A percentile compares a stretch with the other conserved stretches of the same genome.
Evolutionary conservation across 768 basidiomycete genomes (phyloP).

Genomic region (Podaxis sp.): DNA sequence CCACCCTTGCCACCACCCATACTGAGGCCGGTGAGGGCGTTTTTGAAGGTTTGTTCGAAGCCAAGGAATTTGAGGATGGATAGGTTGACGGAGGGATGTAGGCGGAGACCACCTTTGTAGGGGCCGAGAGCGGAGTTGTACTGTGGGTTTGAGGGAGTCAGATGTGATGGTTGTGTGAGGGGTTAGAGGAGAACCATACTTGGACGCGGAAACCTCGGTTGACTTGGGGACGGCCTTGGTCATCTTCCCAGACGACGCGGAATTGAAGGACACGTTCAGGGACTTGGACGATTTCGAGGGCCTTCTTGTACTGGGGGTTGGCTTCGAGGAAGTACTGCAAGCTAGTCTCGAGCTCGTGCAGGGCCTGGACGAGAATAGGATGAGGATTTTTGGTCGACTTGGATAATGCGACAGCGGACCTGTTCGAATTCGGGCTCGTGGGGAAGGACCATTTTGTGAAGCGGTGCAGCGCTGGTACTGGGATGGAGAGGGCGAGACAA

Average conservation of each 20-base stretch:
- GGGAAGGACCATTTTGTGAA: slow-evolving; percentile 35
- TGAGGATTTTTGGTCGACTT: neutral
- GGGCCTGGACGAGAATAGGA: slow-evolving; percentile 35
- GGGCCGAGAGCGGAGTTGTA: slow-evolving; percentile 78
- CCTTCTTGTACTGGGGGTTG: slow-evolving; percentile 64
- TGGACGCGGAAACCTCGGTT: slow-evolving; percentile 75
- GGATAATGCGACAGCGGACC: slow-evolving; percentile 22
- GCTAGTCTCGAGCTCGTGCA: slow-evolving; percentile 60
- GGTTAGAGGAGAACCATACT: slow-evolving; percentile 31
- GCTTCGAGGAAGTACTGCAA: slow-evolving; percentile 60
- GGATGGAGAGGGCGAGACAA: slow-evolving; percentile 9
- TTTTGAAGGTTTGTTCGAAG: slow-evolving; percentile 80
- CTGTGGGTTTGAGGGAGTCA: slow-evolving; percentile 24
- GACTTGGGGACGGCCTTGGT: slow-evolving; percentile 58
- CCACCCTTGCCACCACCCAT: slow-evolving; percentile 84
- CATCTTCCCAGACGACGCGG: slow-evolving; percentile 77
- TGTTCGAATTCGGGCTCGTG: slow-evolving; percentile 70
- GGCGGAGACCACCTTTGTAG: slow-evolving; percentile 75
- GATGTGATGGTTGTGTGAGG: neutral
- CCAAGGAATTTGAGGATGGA: slow-evolving; percentile 84
- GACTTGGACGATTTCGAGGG: slow-evolving; percentile 58
- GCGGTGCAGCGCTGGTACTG: neutral
- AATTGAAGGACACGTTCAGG: slow-evolving; percentile 59
- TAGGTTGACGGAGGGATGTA: slow-evolving; percentile 77
- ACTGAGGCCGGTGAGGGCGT: slow-evolving; percentile 69